These are phyloP conservation scores for Acanthamoeba royreba DNA, from an alignment of 208 protist genomes.

Conservation along the genomic window DNA sequence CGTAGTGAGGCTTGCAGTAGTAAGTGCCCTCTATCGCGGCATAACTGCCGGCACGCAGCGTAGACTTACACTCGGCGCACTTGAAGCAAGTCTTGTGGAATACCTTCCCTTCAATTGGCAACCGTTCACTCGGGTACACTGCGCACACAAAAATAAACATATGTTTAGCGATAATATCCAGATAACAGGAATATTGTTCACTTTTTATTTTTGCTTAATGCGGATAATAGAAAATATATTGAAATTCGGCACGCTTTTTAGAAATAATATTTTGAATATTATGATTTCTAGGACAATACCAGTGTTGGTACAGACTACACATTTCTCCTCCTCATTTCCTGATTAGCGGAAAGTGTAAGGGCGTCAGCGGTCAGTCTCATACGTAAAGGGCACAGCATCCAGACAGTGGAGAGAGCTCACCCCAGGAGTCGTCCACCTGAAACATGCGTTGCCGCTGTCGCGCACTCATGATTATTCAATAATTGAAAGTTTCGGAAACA, in stretches of 20 bases:
- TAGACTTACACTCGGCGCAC: not conserved
- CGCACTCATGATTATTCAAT: not conserved
- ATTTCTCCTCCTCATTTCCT: slow-evolving; percentile 39
- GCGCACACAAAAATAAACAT: no score
- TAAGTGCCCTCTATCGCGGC: slow-evolving; percentile 19
- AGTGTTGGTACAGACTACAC: not conserved
- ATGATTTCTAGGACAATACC: no score
- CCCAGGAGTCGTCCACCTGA: slow-evolving; percentile 14
- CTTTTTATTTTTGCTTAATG: no score
- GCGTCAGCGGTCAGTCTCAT: not conserved
- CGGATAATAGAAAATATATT: no score
- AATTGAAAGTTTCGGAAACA: no score
- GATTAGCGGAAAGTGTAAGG: no score
- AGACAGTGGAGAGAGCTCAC: not conserved
- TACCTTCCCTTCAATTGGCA: not conserved
- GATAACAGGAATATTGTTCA: no score
- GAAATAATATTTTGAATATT: no score
- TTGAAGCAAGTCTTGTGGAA: slow-evolving; percentile 27
- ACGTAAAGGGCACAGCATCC: not conserved
- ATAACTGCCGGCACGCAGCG: not conserved
- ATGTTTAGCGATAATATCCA: no score
- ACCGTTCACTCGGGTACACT: slow-evolving; percentile 9
- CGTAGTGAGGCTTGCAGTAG: slow-evolving; percentile 38
- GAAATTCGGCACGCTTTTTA: no score
- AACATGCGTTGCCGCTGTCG: slow-evolving; percentile 7